phyloP scores from a whole-genome alignment of 2,329 filamentous ascomycete genomes.

The Colletotrichum sp. region DNA sequence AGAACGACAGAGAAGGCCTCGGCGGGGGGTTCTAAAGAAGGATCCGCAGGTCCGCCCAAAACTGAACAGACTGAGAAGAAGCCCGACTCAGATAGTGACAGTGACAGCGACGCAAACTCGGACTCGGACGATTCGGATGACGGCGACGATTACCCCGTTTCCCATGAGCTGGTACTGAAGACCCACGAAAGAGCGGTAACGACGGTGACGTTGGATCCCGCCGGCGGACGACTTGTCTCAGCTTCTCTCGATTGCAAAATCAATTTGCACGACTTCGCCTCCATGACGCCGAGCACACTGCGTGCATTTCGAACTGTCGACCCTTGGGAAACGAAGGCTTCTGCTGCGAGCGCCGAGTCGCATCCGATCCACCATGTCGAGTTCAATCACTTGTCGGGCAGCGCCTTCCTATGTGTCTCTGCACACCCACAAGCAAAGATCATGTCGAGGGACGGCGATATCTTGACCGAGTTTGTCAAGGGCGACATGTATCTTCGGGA shows the following conservation, averaged over 20 bases:
- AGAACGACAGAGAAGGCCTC: conserved; percentile 53
- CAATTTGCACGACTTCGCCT: conserved; percentile 93
- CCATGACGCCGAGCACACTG: conserved; percentile 93
- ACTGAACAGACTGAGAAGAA: conserved; percentile 25
- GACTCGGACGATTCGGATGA: conserved; percentile 70
- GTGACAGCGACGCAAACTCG: conserved; percentile 54
- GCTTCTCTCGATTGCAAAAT: conserved; percentile 89
- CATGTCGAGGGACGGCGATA: conserved; percentile 85
- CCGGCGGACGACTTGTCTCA: conserved; percentile 85
- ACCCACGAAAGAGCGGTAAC: conserved; percentile 91
- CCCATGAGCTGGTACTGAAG: conserved; percentile 91
- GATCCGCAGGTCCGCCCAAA: conserved; percentile 26
- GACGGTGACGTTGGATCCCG: conserved; percentile 80
- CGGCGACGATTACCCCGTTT: conserved; percentile 88
- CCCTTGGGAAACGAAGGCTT: conserved; percentile 77
- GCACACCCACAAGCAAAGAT: conserved; percentile 91
- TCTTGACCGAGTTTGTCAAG: conserved; percentile 88
- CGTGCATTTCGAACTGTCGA: conserved; percentile 93
- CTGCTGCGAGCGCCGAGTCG: conserved; percentile 75
- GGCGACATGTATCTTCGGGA: conserved; percentile 98
- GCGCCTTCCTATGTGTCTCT: conserved; percentile 83
- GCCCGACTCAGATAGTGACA: conserved; percentile 35
- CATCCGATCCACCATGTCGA: conserved; percentile 87
- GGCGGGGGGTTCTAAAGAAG: conserved; percentile 28
- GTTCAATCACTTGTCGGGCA: conserved; percentile 83